Percentiles rank a stretch among this genome's conserved stretches.
These are phyloP conservation scores for Mucor irregularis DNA, from an alignment of 371 early-diverging fungal species.

Conservation along the genomic window DNA sequence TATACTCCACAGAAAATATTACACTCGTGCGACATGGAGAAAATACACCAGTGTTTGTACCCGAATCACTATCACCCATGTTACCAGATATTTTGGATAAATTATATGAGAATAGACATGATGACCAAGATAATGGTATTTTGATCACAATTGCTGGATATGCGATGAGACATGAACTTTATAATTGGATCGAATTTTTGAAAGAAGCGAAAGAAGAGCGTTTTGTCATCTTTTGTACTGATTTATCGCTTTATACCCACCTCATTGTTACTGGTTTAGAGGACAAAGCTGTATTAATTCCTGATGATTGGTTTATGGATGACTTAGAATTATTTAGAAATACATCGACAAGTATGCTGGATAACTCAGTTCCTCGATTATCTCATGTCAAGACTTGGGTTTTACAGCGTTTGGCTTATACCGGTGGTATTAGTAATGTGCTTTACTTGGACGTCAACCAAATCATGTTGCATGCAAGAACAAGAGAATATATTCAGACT, in stretches of 20 bases:
- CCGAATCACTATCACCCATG: slow-evolving; percentile 13
- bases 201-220: slow-evolving; percentile 8
- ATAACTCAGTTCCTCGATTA: not conserved
- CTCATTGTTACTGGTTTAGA: slow-evolving; percentile 18
- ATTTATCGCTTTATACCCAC: slow-evolving; percentile 16
- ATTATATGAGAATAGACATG: not conserved
- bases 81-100: slow-evolving; percentile 15
- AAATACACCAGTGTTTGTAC: slow-evolving; percentile 16
- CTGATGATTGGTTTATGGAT: slow-evolving; percentile 15
- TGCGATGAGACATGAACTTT: slow-evolving; percentile 15
- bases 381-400: slow-evolving; percentile 18
- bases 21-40: slow-evolving; percentile 10
- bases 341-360: not conserved
- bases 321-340: not conserved
- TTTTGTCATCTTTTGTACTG: slow-evolving; percentile 19
- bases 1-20: not conserved
- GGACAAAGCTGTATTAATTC: slow-evolving; percentile 10
- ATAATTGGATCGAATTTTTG: slow-evolving; percentile 22
- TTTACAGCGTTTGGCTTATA: slow-evolving; percentile 15
- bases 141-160: slow-evolving; percentile 17
- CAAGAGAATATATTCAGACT: slow-evolving; percentile 18
- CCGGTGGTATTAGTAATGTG: not conserved
- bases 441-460: slow-evolving; percentile 21
- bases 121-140: not conserved
- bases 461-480: slow-evolving; percentile 13